Evolutionary conservation across 441 rosid species (phyloP), one percentile per base, ranked within the genome.

Genomic region (Omphalea diandra): DNA sequence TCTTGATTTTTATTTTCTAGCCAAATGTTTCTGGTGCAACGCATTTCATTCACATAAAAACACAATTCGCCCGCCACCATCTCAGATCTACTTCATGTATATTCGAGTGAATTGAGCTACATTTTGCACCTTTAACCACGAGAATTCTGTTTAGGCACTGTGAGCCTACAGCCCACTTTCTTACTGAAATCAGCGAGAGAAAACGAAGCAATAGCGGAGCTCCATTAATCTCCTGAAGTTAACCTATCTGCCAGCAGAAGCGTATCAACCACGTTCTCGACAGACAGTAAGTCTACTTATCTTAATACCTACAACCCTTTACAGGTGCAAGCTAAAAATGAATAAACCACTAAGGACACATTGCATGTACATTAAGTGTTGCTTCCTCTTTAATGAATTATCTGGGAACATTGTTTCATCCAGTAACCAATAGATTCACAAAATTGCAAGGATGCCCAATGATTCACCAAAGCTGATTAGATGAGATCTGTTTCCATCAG

Each of bases 251-350:
- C 63, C n/a, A n/a, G 9, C 5, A 32, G 20, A 17, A 15, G 7
- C 15, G 31, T 17, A 57, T 4, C 40, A 57, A 22, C 22, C 40
- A 18, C 20, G 63, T 18, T 57, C 12, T 38, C 43, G 0, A 8
- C 22, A 0, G 22, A 2, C 18, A n/a, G 52, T 46, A 2, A 49
- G 22, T 20, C 22, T 20, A 4, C 41, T 1, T 11, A 2, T 22
- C 29, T 12, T 0, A 61, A 1, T 24, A 27, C 32, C 46, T 10
- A n/a, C n/a, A n/a, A n/a, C n/a, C n/a, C n/a, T n/a, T n/a, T 38
- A 24, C 65, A 38, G 15, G 20, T 22, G 31, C 65, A 61, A 61
- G 65, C 65, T 40, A 61, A 24, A 58, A 17, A 61, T 60, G 17
- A 61, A 38, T 20, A 40, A 61, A 61, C 12, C 65, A 24, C 14